Base-by-base conservation (phyloP, 306 rosid genomes). In the Phaseolus lunatus region DNA sequence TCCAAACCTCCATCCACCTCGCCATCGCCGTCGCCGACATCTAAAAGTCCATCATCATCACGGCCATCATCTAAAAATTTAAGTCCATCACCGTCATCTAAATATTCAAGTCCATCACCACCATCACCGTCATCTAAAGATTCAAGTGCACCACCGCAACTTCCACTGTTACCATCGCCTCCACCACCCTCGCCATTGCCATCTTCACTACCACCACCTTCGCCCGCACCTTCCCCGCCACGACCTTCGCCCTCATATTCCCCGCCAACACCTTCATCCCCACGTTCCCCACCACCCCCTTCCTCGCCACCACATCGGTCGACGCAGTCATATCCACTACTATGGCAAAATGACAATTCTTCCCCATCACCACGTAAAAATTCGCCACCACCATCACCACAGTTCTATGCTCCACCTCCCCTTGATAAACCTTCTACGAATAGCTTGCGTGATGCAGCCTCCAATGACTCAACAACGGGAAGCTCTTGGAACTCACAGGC, bases 301-400 rank as follows among this genome's bases (percentile, higher is more conserved):
- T 41, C 47, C 3, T 4, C 1, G 8, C 3, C 29, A 0, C 41
- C 58, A 5, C 8, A 67, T 0, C 5, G 79, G 4, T 56, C 74
- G 0, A 4, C 85, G 3, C 26, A 47, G 0, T 47, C 33, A 1
- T 13, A 70, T 8, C 26, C 67, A 0, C 35, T 68, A 1, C 54
- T 62, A 1, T 0, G 2, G 2, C 7, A 23, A 2, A 37, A 37
- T 24, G 22, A 0, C 7, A n/a, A 11, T 37, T 26, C 63, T 47
- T 14, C 77, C 5, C 1, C 58, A 23, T 23, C 63, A 31, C 43
- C 44, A 24, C 33, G 27, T 14, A 78, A 47, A 74, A 35, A n/a
- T 2, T 12, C 86, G 13, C n/a, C 83, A 3, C 29, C 85, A 7
- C 44, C 70, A 31, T 68, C 86, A 18, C 11, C 87, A 5, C 69